These are phyloP conservation scores for Chlorella variabilis DNA, from an alignment of 163 green algal species.

Conservation along the genomic window DNA sequence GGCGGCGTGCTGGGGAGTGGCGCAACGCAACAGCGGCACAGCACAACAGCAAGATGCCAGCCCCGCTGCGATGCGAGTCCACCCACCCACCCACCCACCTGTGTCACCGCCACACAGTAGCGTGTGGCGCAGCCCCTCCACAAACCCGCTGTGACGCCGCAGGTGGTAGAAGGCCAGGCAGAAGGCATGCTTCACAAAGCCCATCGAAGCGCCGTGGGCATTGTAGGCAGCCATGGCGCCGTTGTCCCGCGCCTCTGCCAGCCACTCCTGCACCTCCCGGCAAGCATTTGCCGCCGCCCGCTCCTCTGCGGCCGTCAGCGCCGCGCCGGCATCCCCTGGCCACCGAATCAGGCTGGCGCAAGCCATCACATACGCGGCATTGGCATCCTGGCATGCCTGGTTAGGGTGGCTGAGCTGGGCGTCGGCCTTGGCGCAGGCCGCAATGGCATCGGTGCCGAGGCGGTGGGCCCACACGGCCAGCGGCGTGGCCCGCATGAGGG, in stretches of 20 bases:
- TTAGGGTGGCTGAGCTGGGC: slow-evolving; percentile 58
- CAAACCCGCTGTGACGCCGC: slow-evolving; percentile 32
- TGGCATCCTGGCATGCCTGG: slow-evolving; percentile 48
- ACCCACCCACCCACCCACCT: neutral
- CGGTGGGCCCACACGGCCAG: slow-evolving; percentile 59
- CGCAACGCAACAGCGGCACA: neutral
- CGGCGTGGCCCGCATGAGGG: slow-evolving; percentile 59
- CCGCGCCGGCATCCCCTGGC: slow-evolving; percentile 45
- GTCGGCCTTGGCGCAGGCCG: slow-evolving; percentile 39
- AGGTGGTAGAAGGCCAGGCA: slow-evolving; percentile 49
- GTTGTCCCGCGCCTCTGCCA: slow-evolving; percentile 32
- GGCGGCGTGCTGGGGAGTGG: neutral
- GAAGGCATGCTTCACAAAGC: slow-evolving; percentile 52
- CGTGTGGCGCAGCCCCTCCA: slow-evolving; percentile 39
- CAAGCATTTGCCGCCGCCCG: slow-evolving; percentile 39
- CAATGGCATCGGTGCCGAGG: slow-evolving; percentile 36
- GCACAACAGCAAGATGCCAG: too few species aligned
- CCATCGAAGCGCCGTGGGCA: neutral
- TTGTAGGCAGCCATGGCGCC: slow-evolving; percentile 5
- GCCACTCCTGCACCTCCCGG: slow-evolving; percentile 49
- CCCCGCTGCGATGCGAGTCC: too few species aligned
- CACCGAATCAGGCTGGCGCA: slow-evolving; percentile 51
- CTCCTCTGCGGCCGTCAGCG: slow-evolving; percentile 34
- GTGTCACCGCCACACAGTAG: slow-evolving; percentile 63
- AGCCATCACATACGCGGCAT: slow-evolving; percentile 57